Percentiles rank a stretch among this genome's conserved stretches.
phyloP scores from a whole-genome alignment of 805 yeast species.

The Candida anglica region DNA sequence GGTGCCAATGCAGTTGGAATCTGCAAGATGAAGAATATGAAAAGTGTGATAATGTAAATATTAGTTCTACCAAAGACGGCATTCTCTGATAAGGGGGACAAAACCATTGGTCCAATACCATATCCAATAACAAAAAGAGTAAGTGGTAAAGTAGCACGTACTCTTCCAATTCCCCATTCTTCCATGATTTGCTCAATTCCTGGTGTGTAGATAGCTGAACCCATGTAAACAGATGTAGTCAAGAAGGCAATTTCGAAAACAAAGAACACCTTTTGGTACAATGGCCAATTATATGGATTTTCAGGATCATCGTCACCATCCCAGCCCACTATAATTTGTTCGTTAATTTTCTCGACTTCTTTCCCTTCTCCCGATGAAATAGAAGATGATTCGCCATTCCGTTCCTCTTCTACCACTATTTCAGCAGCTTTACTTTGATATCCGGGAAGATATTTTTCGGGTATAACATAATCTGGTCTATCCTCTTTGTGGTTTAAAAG shows the following conservation, averaged over 20 bases:
- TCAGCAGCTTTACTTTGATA: not conserved
- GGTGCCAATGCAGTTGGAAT: slow-evolving; percentile 47
- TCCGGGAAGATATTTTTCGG: slow-evolving; percentile 23
- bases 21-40: slow-evolving; percentile 44
- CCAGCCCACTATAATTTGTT: slow-evolving; percentile 13
- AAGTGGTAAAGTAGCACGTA: slow-evolving; percentile 38
- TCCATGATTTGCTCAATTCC: slow-evolving; percentile 37
- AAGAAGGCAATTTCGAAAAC: slow-evolving; percentile 38
- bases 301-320: slow-evolving; percentile 49
- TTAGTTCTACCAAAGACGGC: slow-evolving; percentile 45
- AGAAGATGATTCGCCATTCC: not conserved
- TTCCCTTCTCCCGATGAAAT: slow-evolving; percentile 5
- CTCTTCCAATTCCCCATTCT: slow-evolving; percentile 40
- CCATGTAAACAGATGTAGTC: slow-evolving; percentile 48
- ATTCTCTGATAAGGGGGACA: slow-evolving; percentile 52
- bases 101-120: slow-evolving; percentile 53
- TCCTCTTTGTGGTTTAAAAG: slow-evolving; percentile 24
- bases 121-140: slow-evolving; percentile 54
- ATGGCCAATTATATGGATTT: slow-evolving; percentile 56
- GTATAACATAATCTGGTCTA: slow-evolving; percentile 21
- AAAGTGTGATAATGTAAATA: slow-evolving; percentile 40
- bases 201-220: slow-evolving; percentile 50
- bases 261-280: slow-evolving; percentile 32
- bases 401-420: not conserved
- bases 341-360: not conserved